Base-by-base conservation (phyloP, 108 stramenopile genomes). In the Nitzschia sp. region DNA sequence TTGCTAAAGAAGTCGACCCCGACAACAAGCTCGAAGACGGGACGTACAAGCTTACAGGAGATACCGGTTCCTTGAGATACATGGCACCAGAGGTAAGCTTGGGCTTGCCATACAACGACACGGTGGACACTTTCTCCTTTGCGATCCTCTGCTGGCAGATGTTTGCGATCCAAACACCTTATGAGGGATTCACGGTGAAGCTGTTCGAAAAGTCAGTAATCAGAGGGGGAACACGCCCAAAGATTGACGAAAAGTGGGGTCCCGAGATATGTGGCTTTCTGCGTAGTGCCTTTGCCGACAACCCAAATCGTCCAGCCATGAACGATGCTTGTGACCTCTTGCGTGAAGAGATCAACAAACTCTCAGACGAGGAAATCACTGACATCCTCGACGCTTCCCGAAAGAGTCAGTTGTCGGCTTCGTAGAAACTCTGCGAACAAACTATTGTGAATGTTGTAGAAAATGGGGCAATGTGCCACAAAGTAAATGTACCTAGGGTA, bases 91-190 rank as follows among this genome's bases (percentile, higher is more conserved):
- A 96, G 56, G 87, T 53, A 38, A 55, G 0, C 46, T 27, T 34
- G 31, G 29, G 29, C 27, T n/a, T 82, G 35, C 87, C 90, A 15
- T 96, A 96, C 89, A 92, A 93, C 79, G 85, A 90, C 48, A 81
- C 83, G 2, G 89, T 81, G 4, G 95, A 96, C 72, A 86, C 89
- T 2, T 96, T 91, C 60, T 91, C 91, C n/a, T 87, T 93, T 31
- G 67, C 76, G 16, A 89, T 96, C 56, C 76, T 96, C 45, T 77
- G 85, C 25, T 93, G 88, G 87, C 88, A 94, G 72, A 86, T 94
- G 16, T 81, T 84, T 34, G 66, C 78, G 6, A 71, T 88, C 57
- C 76, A 88, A 47, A 83, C 80, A 11, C 92, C 92, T 26, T 93
- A 81, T 65, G 75, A 79, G 34, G 83, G 81, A 9, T 85, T 76